These are phyloP conservation scores for Westerdykella sp. DNA, from an alignment of 2,329 filamentous ascomycete species.

Conservation along the genomic window DNA sequence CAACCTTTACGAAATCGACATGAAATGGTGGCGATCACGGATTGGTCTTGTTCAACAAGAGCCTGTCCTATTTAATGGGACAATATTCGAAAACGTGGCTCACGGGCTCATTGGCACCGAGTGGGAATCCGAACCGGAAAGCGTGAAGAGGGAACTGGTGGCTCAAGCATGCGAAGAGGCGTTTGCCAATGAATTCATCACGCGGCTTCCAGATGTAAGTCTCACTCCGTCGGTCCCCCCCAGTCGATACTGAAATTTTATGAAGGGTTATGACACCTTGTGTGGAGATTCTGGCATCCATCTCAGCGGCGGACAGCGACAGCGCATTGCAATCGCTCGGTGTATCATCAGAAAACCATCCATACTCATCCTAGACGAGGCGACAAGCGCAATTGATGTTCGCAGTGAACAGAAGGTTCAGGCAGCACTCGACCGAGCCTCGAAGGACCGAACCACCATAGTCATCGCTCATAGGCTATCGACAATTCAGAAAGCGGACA, in stretches of 20 bases:
- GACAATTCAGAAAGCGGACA: constrained; percentile 77
- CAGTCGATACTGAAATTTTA: constrained; percentile 45
- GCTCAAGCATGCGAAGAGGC: constrained; percentile 62
- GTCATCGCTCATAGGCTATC: constrained; percentile 90
- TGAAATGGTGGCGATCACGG: constrained; percentile 83
- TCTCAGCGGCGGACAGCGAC: constrained; percentile 88
- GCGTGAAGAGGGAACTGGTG: constrained; percentile 60
- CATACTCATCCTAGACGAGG: constrained; percentile 85
- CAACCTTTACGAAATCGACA: constrained; percentile 72
- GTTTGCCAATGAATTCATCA: constrained; percentile 88
- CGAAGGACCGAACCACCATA: constrained; percentile 81
- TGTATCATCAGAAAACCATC: constrained; percentile 84
- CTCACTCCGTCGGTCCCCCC: not conserved
- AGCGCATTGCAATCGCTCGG: constrained; percentile 86
- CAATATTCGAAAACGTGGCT: constrained; percentile 82
- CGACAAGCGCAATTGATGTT: constrained; percentile 85
- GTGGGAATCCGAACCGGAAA: constrained; percentile 39
- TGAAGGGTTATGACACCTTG: constrained; percentile 76
- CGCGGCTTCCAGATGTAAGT: constrained; percentile 43
- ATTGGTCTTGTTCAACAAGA: constrained; percentile 89
- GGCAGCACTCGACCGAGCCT: constrained; percentile 75
- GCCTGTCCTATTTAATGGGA: constrained; percentile 78
- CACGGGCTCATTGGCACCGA: constrained; percentile 70
- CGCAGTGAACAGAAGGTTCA: constrained; percentile 92
- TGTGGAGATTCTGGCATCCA: constrained; percentile 88